These are phyloP conservation scores for Zygoascus sp. DNA, from an alignment of 1,139 yeast genomes.

Conservation along the genomic window DNA sequence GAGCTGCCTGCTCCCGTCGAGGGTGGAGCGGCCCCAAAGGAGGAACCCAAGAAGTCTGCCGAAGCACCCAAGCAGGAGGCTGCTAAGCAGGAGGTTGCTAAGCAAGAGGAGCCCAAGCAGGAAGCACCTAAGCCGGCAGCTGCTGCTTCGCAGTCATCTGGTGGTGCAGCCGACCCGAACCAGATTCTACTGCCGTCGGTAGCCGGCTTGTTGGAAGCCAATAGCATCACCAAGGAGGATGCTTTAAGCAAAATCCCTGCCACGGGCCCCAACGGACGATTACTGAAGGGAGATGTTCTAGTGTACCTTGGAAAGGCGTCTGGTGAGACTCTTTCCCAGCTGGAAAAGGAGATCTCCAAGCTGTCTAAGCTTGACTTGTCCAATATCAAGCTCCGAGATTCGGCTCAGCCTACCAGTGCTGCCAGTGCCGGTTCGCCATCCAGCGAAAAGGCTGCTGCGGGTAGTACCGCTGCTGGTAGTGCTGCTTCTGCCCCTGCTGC, in stretches of 20 bases:
- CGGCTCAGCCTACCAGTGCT: slow-evolving; percentile 9
- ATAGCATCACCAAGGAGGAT: slow-evolving; percentile 60
- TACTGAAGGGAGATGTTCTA: slow-evolving; percentile 85
- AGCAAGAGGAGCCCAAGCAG: slow-evolving; percentile 19
- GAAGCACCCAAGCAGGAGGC: slow-evolving; percentile 21
- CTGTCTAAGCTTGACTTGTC: slow-evolving; percentile 71
- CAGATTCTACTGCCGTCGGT: slow-evolving; percentile 83
- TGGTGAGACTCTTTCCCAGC: slow-evolving; percentile 45
- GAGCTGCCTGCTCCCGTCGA: slow-evolving; percentile 51
- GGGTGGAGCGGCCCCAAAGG: slow-evolving; percentile 26
- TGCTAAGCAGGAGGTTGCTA: slow-evolving; percentile 12
- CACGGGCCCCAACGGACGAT: slow-evolving; percentile 83
- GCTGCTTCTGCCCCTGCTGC: slow-evolving; percentile 19
- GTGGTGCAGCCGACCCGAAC: slow-evolving; percentile 44
- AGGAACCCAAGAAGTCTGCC: slow-evolving; percentile 26
- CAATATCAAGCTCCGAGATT: slow-evolving; percentile 43
- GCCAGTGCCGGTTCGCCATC: too few relatives aligned
- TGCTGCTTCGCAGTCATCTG: slow-evolving; percentile 13
- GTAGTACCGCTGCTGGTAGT: slow-evolving; percentile 17
- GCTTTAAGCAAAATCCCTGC: slow-evolving; percentile 72
- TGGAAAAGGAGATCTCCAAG: slow-evolving; percentile 54
- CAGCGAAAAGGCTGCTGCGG: slow-evolving; percentile 12
- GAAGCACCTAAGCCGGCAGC: slow-evolving; percentile 19
- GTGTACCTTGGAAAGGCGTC: slow-evolving; percentile 75
- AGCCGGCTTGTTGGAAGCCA: slow-evolving; percentile 53